Base-by-base conservation (phyloP, 306 rosid species). In the Pachyrhizus erosus region DNA sequence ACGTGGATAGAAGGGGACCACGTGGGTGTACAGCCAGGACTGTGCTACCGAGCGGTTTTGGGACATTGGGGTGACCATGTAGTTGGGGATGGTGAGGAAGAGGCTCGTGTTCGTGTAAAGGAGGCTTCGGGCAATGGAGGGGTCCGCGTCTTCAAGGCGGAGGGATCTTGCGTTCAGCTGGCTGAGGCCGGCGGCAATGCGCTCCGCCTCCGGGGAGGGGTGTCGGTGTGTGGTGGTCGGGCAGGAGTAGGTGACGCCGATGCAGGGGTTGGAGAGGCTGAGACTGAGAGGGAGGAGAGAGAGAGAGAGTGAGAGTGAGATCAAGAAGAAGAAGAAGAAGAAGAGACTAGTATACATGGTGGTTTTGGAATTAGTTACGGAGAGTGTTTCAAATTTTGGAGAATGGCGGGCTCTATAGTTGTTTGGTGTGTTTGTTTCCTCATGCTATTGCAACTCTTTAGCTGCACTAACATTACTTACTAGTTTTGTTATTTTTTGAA, bases 1-100 rank as follows among this genome's bases (percentile, higher is more conserved):
- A 66, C 98, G 95, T 4, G 98, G 98, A 83, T 89, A 89, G 93
- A 91, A 95, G 0, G 98, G 98, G 64, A 90, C 79, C 77, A 93
- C 94, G 86, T 90, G 85, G 21, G 55, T 13, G 92, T 82, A 89
- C 43, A 95, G 87, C 98, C 98, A 95, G 2, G 57, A 80, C 78
- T 85, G 71, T 23, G 98, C 95, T 46, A 23, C 7, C 81, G 98
- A 77, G 77, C 97, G 93, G 84, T 93, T 95, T 58, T 83, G 39
- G 34, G 98, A 97, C 15, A 93, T 85, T 2, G 88, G 58, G 0
- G 91, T 67, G 24, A 93, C 91, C 68, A 91, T 39, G 78, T 45
- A 54, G 87, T 95, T 91, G 9, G 98, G 97, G 31, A 93, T 75
- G 66, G 95, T 90, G 74, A 93, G 96, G 82, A 91, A 85, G 67